These are phyloP conservation scores for Apiospora saccharicola DNA, from an alignment of 2,329 filamentous ascomycete genomes.

Conservation along the genomic window DNA sequence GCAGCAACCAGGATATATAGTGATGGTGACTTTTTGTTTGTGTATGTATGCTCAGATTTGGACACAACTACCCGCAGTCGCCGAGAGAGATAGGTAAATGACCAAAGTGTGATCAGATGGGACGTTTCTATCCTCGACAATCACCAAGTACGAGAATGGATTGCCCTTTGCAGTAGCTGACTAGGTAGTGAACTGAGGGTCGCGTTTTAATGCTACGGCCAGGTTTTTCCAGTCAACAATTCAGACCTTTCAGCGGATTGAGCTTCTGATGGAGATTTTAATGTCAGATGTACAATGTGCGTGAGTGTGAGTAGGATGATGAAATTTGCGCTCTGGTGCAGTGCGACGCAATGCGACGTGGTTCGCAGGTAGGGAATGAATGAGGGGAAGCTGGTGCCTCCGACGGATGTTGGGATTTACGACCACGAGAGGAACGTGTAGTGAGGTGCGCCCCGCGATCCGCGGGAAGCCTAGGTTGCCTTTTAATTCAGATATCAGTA, in stretches of 20 bases:
- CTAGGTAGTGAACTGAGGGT: conserved; percentile 21
- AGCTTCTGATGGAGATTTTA: conserved; percentile 17
- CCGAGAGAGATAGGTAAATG: conserved; percentile 12
- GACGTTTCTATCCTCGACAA: conserved; percentile 20
- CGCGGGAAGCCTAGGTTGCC: conserved; percentile 24
- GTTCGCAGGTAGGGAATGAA: conserved; percentile 1
- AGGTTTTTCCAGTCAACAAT: conserved; percentile 19
- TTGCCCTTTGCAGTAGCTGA: conserved; percentile 16
- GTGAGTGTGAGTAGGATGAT: neutral
- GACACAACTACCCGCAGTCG: conserved; percentile 14
- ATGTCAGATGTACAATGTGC: conserved; percentile 10
- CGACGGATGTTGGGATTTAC: conserved; percentile 11
- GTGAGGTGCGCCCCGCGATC: conserved; percentile 19
- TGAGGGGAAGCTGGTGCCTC: conserved; percentile 21
- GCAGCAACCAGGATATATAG: conserved; percentile 19
- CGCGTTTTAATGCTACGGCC: conserved; percentile 19
- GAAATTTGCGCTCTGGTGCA: conserved; percentile 7
- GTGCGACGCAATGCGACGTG: conserved; percentile 11
- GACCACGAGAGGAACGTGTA: conserved; percentile 7
- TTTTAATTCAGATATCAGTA: conserved; percentile 17
- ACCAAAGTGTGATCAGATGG: conserved; percentile 1
- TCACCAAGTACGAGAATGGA: conserved; percentile 22
- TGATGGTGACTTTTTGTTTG: neutral
- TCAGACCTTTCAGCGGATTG: conserved; percentile 20
- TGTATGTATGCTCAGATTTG: conserved; percentile 5